Evolutionary conservation across 208 protist genomes (phyloP).

Genomic region (Endotrypanum monterogeii): DNA sequence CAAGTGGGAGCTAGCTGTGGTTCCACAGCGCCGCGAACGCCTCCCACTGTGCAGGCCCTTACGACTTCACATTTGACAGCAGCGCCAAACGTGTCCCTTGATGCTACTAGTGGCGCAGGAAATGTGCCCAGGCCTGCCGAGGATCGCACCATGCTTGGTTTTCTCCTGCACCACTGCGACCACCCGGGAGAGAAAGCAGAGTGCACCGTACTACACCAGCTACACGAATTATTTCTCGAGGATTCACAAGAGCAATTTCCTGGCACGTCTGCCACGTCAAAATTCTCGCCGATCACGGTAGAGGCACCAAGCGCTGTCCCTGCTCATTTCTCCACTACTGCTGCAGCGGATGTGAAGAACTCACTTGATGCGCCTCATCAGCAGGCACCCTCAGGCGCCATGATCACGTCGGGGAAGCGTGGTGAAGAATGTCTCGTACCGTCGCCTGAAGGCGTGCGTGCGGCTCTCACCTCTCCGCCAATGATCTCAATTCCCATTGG

Average conservation of each 20-base stretch:
- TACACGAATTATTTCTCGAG: slow-evolving; percentile 13
- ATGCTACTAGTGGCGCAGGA: neutral
- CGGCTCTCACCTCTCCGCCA: neutral
- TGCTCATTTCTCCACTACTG: neutral
- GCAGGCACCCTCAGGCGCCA: neutral
- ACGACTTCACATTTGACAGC: neutral
- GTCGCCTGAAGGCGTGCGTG: neutral
- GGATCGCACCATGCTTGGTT: slow-evolving; percentile 14
- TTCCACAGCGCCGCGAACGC: neutral
- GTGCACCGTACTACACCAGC: slow-evolving; percentile 20
- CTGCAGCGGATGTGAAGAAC: neutral
- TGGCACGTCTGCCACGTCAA: neutral
- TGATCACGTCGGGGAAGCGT: neutral
- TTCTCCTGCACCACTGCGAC: slow-evolving; percentile 19
- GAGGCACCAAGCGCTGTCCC: neutral
- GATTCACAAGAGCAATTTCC: neutral
- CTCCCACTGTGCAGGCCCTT: neutral
- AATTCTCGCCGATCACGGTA: neutral
- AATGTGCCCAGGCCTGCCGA: neutral
- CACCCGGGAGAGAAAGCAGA: slow-evolving; percentile 13
- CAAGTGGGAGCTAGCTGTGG: slow-evolving; percentile 6
- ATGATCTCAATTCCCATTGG: slow-evolving; percentile 37
- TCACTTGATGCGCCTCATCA: neutral
- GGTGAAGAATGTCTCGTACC: neutral
- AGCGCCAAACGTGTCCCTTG: neutral